Conservation (phyloP, 352 stramenopile genomes). For the Phytophthora lateralis region DNA sequence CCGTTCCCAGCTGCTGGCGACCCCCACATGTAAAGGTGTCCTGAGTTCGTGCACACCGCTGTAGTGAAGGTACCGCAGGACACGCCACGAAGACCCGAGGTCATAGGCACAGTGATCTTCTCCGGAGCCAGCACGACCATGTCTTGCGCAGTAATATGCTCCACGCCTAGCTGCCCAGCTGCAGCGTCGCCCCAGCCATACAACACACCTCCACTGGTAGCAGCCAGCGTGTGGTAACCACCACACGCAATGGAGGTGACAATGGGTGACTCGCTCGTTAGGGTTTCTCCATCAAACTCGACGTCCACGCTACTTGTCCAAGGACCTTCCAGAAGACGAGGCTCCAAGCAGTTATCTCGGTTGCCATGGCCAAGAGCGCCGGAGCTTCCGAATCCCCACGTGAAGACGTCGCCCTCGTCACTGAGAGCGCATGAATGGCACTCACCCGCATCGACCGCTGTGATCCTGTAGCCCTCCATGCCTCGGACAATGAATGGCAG, state of each 20-base stretch:
- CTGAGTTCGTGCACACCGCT: constrained; percentile 51
- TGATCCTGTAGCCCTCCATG: constrained; percentile 46
- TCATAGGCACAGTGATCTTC: constrained; percentile 41
- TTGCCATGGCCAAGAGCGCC: constrained; percentile 73
- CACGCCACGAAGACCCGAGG: constrained; percentile 44
- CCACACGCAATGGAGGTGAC: constrained; percentile 64
- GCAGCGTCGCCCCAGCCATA: constrained; percentile 84
- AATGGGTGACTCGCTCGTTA: neutral
- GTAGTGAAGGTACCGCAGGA: constrained; percentile 73
- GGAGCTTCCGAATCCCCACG: constrained; percentile 87
- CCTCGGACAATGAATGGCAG: constrained; percentile 44
- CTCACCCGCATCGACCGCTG: constrained; percentile 71
- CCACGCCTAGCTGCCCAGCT: constrained; percentile 67
- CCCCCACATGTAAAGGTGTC: constrained; percentile 75
- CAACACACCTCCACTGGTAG: constrained; percentile 50
- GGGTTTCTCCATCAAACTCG: constrained; percentile 14
- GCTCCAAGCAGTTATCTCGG: constrained; percentile 60
- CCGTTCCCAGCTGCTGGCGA: constrained; percentile 76
- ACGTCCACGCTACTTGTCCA: constrained; percentile 29
- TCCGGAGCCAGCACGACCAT: constrained; percentile 62
- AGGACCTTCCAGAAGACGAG: constrained; percentile 42
- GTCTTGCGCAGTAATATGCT: constrained; percentile 48
- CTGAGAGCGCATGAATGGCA: constrained; percentile 81
- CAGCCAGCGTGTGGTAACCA: constrained; percentile 75
- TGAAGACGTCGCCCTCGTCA: constrained; percentile 72